Base-by-base conservation (phyloP, 208 protist species). In the Wallacemonas collosoma region DNA sequence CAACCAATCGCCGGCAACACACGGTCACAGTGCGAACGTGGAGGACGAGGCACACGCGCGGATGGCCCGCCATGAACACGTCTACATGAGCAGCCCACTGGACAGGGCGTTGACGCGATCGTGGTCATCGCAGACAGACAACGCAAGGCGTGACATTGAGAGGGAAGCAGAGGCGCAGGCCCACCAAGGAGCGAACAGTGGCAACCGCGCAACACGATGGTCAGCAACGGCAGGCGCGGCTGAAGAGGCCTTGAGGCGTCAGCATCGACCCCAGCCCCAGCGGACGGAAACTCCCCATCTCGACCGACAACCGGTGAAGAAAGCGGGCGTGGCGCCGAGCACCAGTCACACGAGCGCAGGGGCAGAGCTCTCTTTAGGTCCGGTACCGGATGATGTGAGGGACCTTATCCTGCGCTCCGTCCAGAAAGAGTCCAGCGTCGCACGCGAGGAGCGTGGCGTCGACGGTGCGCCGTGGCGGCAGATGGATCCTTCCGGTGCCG, bases 331-430 rank as follows among this genome's bases (percentile, higher is more conserved):
- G 26, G 26, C 26, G 26, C 26, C 26, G 26, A 26, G 26, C 26
- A 26, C 26, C 26, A 26, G 26, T 26, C 26, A 26, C 26, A 26
- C 26, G 26, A 39, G 44, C 9, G 35, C 7, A n/a, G 17, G 9
- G 38, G 60, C n/a, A 3, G 60, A 41, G 26, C 60, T 65, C n/a
- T 50, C 60, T 3, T 41, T 65, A 8, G 60, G 60, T 41, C 60
- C 60, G 8, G 7, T 35, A 15, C 60, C 60, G 9, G 60, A 65
- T 17, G 60, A 65, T 50, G 60, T 65, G 11, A 65, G 50, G 43
- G 60, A 38, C 6, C 60, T 65, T 41, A 65, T 65, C 39, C 60
- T 65, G n/a, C 60, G 43, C 11, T 65, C 60, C 7, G 9, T 65
- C 56, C 17, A 43, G 7, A 15, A n/a, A 6, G 56, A 50, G 45